Base-by-base conservation (phyloP, 441 rosid species). In the Flueggea neowawraea region DNA sequence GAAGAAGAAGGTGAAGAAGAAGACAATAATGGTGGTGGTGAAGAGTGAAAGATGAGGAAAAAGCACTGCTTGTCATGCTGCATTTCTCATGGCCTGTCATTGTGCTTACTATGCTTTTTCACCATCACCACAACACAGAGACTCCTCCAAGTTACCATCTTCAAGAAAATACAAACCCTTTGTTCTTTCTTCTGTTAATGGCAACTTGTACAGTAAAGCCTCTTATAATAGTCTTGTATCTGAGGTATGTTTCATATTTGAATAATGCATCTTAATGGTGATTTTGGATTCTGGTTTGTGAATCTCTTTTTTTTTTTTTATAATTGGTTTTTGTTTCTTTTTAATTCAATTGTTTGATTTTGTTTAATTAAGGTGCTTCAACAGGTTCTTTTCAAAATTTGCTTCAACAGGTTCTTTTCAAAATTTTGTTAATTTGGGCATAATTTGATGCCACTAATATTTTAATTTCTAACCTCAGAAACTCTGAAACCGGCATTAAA, bases 151-250 rank as follows among this genome's bases (percentile, higher is more conserved):
- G 28, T 22, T 22, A 22, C 28, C 28, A 22, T 22, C 28, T 22
- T 22, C 28, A 22, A 22, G 1, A 22, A 22, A 22, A 22, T 22
- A 22, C 28, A 22, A 22, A 22, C 2, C 28, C 28, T 22, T 73
- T 59, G 66, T 63, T 48, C 44, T 70, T 61, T 76, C 81, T 45
- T 71, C 76, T 50, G 45, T 71, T 57, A 22, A 22, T 22, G 28
- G 28, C 28, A 22, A 22, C 28, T 54, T 64, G 51, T 61, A 60
- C 75, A 52, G 68, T 16, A 59, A 66, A 51, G 57, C 81, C 22
- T 68, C 83, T 7, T 79, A 71, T 77, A 82, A 67, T 55, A 75
- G 90, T n/a, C 71, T 90, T 53, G 80, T 90, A 52, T 82, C 88
- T 16, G 84, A 90, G 97, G 95, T 90, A 17, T 55, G 11, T 6